phyloP scores from a whole-genome alignment of 495 filamentous ascomycete genomes.

The Daldinia loculata region DNA sequence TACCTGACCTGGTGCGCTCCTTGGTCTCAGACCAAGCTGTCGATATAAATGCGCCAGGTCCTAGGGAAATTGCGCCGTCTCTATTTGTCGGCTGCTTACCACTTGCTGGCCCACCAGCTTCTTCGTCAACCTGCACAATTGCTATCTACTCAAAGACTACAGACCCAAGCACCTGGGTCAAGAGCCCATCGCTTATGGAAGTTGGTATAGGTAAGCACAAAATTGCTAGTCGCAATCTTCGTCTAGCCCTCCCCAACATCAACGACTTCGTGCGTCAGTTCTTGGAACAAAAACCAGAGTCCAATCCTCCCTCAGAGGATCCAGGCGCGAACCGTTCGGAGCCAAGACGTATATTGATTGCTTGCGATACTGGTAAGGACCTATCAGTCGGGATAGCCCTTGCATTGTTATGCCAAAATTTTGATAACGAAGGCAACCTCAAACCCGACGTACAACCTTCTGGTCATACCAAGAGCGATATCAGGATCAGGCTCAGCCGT shows the following conservation, averaged over 20 bases:
- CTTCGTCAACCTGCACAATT: conserved; percentile 39
- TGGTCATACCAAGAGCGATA: conserved; percentile 73
- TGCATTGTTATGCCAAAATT: conserved; percentile 54
- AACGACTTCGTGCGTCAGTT: conserved; percentile 54
- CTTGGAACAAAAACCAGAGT: conserved; percentile 26
- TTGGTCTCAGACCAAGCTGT: conserved; percentile 54
- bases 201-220: conserved; percentile 73
- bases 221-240: conserved; percentile 76
- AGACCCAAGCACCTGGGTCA: conserved; percentile 46
- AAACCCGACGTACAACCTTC: conserved; percentile 36
- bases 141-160: conserved; percentile 49
- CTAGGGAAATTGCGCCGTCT: conserved; percentile 48
- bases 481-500: conserved; percentile 77
- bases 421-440: conserved; percentile 48
- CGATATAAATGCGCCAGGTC: conserved; percentile 34
- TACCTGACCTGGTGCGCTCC: conserved; percentile 68
- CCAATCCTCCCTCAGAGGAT: not conserved
- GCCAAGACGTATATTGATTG: conserved; percentile 44
- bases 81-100: conserved; percentile 48
- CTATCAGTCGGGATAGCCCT: conserved; percentile 60
- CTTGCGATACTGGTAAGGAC: conserved; percentile 55
- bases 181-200: conserved; percentile 58
- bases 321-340: not conserved
- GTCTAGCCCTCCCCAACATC: conserved; percentile 68
- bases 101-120: conserved; percentile 10